phyloP scores from a whole-genome alignment of 805 yeast genomes.

The Cyberlindnera maritima region DNA sequence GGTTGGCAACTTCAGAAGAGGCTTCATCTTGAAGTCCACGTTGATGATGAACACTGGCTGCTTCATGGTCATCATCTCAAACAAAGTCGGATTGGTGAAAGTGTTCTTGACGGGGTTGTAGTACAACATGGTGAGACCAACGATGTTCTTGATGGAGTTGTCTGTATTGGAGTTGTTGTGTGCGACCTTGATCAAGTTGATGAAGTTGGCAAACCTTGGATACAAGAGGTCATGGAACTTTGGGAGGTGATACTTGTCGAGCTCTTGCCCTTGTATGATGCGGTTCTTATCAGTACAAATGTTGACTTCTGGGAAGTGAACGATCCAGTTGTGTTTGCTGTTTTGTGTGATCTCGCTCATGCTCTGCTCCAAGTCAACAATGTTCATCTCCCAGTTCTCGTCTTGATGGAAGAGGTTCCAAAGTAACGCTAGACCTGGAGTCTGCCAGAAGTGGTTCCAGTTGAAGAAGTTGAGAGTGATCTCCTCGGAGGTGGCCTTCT shows the following conservation, averaged over 20 bases:
- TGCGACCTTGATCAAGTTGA: slow-evolving; percentile 38
- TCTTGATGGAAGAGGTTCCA: slow-evolving; percentile 51
- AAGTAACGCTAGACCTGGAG: slow-evolving; percentile 53
- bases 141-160: slow-evolving; percentile 20
- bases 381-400: slow-evolving; percentile 59
- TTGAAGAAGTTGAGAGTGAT: slow-evolving; percentile 51
- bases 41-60: slow-evolving; percentile 29
- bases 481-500: slow-evolving; percentile 22
- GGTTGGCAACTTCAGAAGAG: slow-evolving; percentile 46
- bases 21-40: slow-evolving; percentile 28
- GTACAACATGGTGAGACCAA: slow-evolving; percentile 37
- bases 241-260: slow-evolving; percentile 60
- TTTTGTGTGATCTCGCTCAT: slow-evolving; percentile 30
- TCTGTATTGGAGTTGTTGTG: slow-evolving; percentile 1
- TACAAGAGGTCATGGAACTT: slow-evolving; percentile 59
- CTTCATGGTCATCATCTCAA: slow-evolving; percentile 35
- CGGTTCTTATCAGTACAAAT: slow-evolving; percentile 50
- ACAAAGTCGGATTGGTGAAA: slow-evolving; percentile 35
- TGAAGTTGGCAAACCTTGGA: slow-evolving; percentile 68
- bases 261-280: slow-evolving; percentile 49
- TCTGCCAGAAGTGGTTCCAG: slow-evolving; percentile 65
- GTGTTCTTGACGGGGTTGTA: slow-evolving; percentile 31
- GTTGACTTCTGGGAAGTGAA: slow-evolving; percentile 84
- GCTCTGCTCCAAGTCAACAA: slow-evolving; percentile 35
- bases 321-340: slow-evolving; percentile 55